Conservation (phyloP, 1,284 basidiomycete species). For the Takashimella koratensis region DNA sequence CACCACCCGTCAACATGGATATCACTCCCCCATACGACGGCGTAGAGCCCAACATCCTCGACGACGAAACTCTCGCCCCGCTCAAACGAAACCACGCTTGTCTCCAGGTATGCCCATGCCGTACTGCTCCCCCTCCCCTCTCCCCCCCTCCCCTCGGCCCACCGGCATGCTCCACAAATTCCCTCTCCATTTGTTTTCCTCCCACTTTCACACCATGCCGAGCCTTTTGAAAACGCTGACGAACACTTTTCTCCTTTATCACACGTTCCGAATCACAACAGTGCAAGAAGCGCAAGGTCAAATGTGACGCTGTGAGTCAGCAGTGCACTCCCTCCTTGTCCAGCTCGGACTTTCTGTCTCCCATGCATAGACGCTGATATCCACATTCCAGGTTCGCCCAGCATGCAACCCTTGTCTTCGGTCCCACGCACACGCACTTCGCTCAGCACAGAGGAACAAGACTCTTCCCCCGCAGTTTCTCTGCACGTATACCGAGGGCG, state of each 20-base stretch:
- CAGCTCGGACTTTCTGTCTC: not conserved
- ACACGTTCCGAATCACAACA: too few relatives aligned
- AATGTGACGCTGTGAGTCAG: constrained; percentile 39
- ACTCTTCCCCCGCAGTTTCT: constrained; percentile 23
- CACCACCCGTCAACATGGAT: constrained; percentile 10
- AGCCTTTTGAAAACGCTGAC: too few relatives aligned
- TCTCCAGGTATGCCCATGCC: constrained; percentile 16
- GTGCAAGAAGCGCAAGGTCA: constrained; percentile 47
- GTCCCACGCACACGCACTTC: constrained; percentile 42
- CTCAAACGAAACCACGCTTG: constrained; percentile 46
- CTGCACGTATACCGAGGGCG: constrained; percentile 38
- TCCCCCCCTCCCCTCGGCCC: not conserved
- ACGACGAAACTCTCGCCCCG: constrained; percentile 41
- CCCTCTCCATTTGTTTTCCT: too few relatives aligned
- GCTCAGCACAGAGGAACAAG: constrained; percentile 38
- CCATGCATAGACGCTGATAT: not conserved
- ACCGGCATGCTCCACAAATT: not conserved
- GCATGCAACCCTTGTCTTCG: constrained; percentile 42
- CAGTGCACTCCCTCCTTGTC: not conserved
- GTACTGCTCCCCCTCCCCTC: not conserved
- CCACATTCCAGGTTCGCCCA: constrained; percentile 22
- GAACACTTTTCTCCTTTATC: not conserved
- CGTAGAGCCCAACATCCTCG: constrained; percentile 21
- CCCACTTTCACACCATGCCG: too few relatives aligned
- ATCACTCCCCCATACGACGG: constrained; percentile 18